These are phyloP conservation scores for Collybia nuda DNA, from an alignment of 768 basidiomycete species.

Conservation along the genomic window DNA sequence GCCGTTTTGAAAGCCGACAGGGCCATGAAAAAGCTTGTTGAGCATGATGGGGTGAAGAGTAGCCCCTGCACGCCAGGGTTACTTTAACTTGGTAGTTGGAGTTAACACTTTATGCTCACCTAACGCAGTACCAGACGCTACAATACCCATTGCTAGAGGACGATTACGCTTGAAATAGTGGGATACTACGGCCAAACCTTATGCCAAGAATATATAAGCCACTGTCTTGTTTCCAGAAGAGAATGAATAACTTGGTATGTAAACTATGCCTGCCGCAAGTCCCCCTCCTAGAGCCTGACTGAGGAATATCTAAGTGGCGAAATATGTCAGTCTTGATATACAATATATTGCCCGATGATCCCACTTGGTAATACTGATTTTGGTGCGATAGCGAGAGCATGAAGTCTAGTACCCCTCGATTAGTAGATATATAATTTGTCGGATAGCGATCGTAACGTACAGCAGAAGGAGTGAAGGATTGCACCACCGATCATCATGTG, in stretches of 20 bases:
- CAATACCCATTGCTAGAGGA: constrained; percentile 46
- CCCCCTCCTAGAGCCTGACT: constrained; percentile 8
- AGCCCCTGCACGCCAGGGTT: constrained; percentile 32
- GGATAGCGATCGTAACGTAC: constrained; percentile 13
- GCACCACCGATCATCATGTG: constrained; percentile 19
- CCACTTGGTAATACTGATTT: constrained; percentile 35
- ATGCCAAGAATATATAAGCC: not conserved
- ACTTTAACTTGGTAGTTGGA: no score
- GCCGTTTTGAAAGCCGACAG: constrained; percentile 37
- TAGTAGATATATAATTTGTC: no score
- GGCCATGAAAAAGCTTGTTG: constrained; percentile 41
- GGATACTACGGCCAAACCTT: constrained; percentile 36
- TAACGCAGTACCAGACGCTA: constrained; percentile 36
- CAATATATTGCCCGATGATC: not conserved
- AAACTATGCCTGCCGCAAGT: constrained; percentile 36
- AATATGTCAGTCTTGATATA: no score
- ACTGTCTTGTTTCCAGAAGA: not conserved
- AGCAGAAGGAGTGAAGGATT: constrained; percentile 22
- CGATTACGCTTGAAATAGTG: constrained; percentile 43
- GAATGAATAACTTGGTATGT: constrained; percentile 28
- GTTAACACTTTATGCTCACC: constrained; percentile 2
- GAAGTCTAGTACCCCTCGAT: constrained; percentile 22
- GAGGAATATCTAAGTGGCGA: constrained; percentile 37
- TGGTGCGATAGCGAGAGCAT: constrained; percentile 31
- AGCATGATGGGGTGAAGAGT: constrained; percentile 59